Percentiles rank a stretch among this genome's conserved stretches.
phyloP scores from a whole-genome alignment of 371 early-diverging fungal genomes.

The Mortierella sp. region DNA sequence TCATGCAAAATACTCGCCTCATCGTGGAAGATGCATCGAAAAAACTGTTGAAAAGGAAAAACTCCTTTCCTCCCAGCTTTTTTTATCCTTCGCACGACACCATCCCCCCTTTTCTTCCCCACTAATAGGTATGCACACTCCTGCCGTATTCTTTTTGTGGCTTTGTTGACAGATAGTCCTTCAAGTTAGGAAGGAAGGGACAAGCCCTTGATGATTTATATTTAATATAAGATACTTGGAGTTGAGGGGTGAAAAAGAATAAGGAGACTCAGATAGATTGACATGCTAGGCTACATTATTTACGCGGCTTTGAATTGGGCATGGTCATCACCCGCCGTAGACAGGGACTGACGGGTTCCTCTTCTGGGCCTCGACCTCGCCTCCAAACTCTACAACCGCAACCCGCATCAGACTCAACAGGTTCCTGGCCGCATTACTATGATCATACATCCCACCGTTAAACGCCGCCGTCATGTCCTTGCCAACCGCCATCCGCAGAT shows the following conservation, averaged over 20 bases:
- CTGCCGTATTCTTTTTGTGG: too few species aligned
- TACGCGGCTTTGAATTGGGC: constrained; percentile 36
- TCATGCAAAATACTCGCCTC: too few species aligned
- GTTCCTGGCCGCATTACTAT: constrained; percentile 87
- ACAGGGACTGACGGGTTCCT: constrained; percentile 52
- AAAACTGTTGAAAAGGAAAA: too few species aligned
- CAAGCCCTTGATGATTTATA: too few species aligned
- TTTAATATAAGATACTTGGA: background rate
- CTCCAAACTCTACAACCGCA: constrained; percentile 72
- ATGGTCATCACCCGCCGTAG: constrained; percentile 51
- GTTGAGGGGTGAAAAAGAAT: background rate
- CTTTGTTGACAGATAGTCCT: too few species aligned
- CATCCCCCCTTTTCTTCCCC: too few species aligned
- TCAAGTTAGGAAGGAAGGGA: too few species aligned
- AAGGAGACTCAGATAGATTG: background rate
- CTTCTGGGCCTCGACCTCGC: constrained; percentile 65
- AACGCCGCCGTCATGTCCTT: constrained; percentile 91
- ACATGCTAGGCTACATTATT: background rate
- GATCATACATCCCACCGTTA: constrained; percentile 92
- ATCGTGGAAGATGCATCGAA: too few species aligned
- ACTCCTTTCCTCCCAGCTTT: too few species aligned
- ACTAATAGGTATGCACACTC: too few species aligned
- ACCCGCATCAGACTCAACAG: constrained; percentile 80
- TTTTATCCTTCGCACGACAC: too few species aligned
- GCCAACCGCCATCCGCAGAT: constrained; percentile 53